Base-by-base conservation (phyloP, 2,329 filamentous ascomycete species). In the Fonsecaea erecta region DNA sequence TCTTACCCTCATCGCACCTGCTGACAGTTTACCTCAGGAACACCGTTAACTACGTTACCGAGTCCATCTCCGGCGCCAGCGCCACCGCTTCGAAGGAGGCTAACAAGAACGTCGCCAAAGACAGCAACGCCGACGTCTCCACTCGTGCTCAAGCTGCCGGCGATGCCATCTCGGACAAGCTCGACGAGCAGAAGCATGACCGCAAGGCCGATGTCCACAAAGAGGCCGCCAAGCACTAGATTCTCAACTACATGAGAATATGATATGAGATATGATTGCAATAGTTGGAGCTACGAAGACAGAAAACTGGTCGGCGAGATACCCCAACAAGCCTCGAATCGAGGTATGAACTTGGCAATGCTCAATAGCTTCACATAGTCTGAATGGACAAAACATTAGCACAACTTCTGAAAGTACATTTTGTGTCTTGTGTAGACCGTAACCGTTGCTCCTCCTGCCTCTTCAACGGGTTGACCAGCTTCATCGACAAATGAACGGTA, bases 31-130 rank as follows among this genome's bases (percentile, higher is more conserved):
- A 6, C n/a, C n/a, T 7, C 61, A 71, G 69, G 83, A 86, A 90
- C 80, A 85, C 85, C 75, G 86, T 80, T 80, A 89, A 88, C 85
- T 89, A 90, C 85, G 86, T 89, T 79, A 78, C 84, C 71, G 88
- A 89, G 84, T 79, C 81, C 73, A 77, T 87, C 75, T 82, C 89
- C 82, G 80, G 87, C 75, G 81, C 82, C 68, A 74, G 81, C 68
- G 79, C 80, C 68, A 82, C 83, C 70, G 79, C 84, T 65, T 85
- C 82, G 79, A 90, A 90, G 85, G 86, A 89, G 80, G 81, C 81
- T 80, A 90, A 90, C 85, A 89, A 90, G 85, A 75, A 84, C 70
- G 83, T 86, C 70, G 88, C 87, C 77, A 89, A 90, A 83, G 85
- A 86, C 75, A 60, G 46, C 61, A 78, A 87, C 74, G 82, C 81